Evolutionary conservation across 2,329 filamentous ascomycete genomes (phyloP).

Genomic region (Tolypocladium album): DNA sequence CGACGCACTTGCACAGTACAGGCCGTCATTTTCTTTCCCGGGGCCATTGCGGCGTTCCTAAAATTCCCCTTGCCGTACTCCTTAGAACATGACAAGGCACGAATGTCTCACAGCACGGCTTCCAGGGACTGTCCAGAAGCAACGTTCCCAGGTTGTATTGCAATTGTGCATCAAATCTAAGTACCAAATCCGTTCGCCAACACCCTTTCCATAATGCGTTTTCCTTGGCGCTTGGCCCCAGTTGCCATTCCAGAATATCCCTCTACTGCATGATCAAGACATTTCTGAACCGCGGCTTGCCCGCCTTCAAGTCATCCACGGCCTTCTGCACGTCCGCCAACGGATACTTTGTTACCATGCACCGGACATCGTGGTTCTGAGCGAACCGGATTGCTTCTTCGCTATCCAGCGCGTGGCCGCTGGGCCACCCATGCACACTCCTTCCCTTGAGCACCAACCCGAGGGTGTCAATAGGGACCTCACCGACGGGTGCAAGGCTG

Average conservation of each 20-base stretch:
- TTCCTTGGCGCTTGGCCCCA: neutral
- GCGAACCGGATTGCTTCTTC: slow-evolving; percentile 60
- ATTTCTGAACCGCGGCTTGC: slow-evolving; percentile 34
- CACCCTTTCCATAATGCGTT: neutral
- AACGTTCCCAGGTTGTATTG: neutral
- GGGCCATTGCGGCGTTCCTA: too few species aligned
- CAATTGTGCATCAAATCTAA: too few species aligned
- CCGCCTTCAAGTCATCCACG: slow-evolving; percentile 26
- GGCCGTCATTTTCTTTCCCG: too few species aligned
- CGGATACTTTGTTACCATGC: slow-evolving; percentile 54
- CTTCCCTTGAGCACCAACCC: slow-evolving; percentile 38
- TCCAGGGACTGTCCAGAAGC: neutral
- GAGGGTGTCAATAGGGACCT: slow-evolving; percentile 30
- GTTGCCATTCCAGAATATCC: neutral
- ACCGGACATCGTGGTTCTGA: slow-evolving; percentile 48
- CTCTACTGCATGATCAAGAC: slow-evolving; percentile 28
- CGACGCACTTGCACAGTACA: too few species aligned
- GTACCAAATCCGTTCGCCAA: too few species aligned
- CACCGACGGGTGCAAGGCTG: slow-evolving; percentile 41
- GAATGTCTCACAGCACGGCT: neutral
- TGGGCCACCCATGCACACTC: slow-evolving; percentile 52
- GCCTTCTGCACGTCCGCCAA: slow-evolving; percentile 39
- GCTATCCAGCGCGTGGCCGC: slow-evolving; percentile 51
- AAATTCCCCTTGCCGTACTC: too few species aligned
- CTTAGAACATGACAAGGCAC: too few species aligned